These are phyloP conservation scores for Saturnispora sanitii DNA, from an alignment of 805 yeast genomes.

Conservation along the genomic window DNA sequence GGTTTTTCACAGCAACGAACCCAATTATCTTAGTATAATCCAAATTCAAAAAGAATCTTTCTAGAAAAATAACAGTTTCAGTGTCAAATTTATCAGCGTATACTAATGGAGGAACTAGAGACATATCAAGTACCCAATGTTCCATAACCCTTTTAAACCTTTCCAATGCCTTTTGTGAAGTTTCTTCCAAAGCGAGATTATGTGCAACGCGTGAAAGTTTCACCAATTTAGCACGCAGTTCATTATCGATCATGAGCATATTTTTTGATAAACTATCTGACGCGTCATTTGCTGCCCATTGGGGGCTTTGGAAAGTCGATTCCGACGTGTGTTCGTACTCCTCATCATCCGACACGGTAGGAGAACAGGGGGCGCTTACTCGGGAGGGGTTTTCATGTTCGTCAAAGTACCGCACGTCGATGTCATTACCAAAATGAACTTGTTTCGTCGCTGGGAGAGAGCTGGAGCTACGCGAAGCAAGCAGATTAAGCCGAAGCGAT, in stretches of 20 bases:
- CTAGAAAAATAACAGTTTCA: conserved; percentile 48
- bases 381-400: conserved; percentile 68
- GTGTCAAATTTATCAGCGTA: conserved; percentile 35
- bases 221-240: conserved; percentile 9
- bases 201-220: conserved; percentile 14
- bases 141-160: conserved; percentile 18
- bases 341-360: conserved; percentile 29
- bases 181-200: conserved; percentile 13
- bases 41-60: conserved; percentile 47
- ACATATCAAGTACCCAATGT: conserved; percentile 36
- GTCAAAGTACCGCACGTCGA: conserved; percentile 64
- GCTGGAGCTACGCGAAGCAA: conserved; percentile 17
- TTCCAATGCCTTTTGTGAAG: conserved; percentile 11
- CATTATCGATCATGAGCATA: background rate
- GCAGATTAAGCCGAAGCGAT: conserved; percentile 43
- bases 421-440: conserved; percentile 77
- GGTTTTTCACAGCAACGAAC: conserved; percentile 67
- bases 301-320: conserved; percentile 21
- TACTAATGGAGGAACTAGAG: conserved; percentile 36
- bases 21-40: conserved; percentile 58
- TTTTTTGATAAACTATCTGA: conserved; percentile 12
- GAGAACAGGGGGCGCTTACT: conserved; percentile 60
- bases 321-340: conserved; percentile 21
- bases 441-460: conserved; percentile 50
- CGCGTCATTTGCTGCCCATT: background rate